Percentiles rank a stretch among this genome's conserved stretches.
Conservation (phyloP, 2,329 filamentous ascomycete genomes). For the Xylaria sp. region DNA sequence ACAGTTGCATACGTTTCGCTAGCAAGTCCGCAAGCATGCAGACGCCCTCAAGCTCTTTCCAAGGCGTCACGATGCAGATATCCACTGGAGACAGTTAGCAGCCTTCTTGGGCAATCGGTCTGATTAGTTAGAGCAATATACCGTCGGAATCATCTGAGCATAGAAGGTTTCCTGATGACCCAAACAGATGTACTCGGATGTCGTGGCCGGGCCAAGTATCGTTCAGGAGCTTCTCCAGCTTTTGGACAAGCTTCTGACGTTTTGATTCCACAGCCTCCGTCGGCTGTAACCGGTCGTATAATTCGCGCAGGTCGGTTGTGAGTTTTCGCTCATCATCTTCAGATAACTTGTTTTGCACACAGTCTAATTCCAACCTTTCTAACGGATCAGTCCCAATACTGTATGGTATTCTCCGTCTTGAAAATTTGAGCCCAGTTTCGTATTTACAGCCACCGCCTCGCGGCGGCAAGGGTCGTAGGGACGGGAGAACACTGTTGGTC, state of each 20-base stretch:
- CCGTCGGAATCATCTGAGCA: slow-evolving; percentile 96
- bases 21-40: slow-evolving; percentile 89
- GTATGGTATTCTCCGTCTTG: slow-evolving; percentile 88
- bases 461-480: slow-evolving; percentile 67
- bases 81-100: slow-evolving; percentile 70
- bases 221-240: slow-evolving; percentile 87
- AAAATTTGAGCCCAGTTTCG: slow-evolving; percentile 83
- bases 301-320: slow-evolving; percentile 79
- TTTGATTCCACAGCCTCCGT: slow-evolving; percentile 78
- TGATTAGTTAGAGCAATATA: slow-evolving; percentile 52
- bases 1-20: slow-evolving; percentile 70
- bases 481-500: slow-evolving; percentile 75
- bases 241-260: slow-evolving; percentile 77
- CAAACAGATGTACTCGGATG: slow-evolving; percentile 92
- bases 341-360: slow-evolving; percentile 72
- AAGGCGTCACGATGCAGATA: slow-evolving; percentile 93
- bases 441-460: slow-evolving; percentile 75
- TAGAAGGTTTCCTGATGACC: slow-evolving; percentile 94
- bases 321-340: slow-evolving; percentile 77
- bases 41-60: slow-evolving; percentile 85
- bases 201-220: slow-evolving; percentile 89
- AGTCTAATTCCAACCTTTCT: slow-evolving; percentile 72
- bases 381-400: slow-evolving; percentile 81
- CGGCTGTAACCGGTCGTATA: slow-evolving; percentile 86
- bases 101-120: not conserved